A percentile compares a stretch with the other conserved stretches of the same genome.
Conservation (phyloP, 2,329 filamentous ascomycete genomes). For the Lachnellula subtilissima region DNA sequence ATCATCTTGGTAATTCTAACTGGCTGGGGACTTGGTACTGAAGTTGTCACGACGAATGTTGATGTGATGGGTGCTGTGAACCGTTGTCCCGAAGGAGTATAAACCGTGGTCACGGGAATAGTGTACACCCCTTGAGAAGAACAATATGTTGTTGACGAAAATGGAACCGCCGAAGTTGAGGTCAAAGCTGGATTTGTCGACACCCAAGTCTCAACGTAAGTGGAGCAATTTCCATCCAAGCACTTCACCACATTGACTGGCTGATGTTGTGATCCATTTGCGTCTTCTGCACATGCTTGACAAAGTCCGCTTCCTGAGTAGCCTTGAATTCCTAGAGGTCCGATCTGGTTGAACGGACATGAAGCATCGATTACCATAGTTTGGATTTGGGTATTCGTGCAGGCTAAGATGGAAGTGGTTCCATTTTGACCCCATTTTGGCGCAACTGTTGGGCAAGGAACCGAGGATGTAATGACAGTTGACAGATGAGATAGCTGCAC, state of each 20-base stretch:
- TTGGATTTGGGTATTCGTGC: not conserved
- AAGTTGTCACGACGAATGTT: too few species aligned
- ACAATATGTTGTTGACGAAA: not conserved
- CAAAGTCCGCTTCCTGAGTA: slow-evolving; percentile 12
- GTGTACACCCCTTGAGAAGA: too few species aligned
- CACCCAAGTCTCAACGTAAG: slow-evolving; percentile 9
- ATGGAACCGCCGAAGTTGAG: not conserved
- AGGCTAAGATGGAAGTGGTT: not conserved
- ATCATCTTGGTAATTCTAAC: too few species aligned
- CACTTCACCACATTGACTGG: slow-evolving; percentile 4
- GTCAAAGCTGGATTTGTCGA: not conserved
- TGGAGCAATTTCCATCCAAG: slow-evolving; percentile 5
- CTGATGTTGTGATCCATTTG: slow-evolving; percentile 1
- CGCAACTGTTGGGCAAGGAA: slow-evolving; percentile 3
- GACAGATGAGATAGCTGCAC: slow-evolving; percentile 1
- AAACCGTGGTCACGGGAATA: too few species aligned
- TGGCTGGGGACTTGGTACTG: too few species aligned
- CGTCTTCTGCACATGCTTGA: slow-evolving; percentile 1
- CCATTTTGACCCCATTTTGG: not conserved
- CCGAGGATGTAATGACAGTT: slow-evolving; percentile 1
- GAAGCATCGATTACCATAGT: slow-evolving; percentile 2
- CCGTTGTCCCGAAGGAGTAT: too few species aligned
- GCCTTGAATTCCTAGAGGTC: not conserved
- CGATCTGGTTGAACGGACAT: not conserved
- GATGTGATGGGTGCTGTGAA: too few species aligned